These are phyloP conservation scores for Clonostachys chloroleuca DNA, from an alignment of 2,329 filamentous ascomycete genomes.

Conservation along the genomic window DNA sequence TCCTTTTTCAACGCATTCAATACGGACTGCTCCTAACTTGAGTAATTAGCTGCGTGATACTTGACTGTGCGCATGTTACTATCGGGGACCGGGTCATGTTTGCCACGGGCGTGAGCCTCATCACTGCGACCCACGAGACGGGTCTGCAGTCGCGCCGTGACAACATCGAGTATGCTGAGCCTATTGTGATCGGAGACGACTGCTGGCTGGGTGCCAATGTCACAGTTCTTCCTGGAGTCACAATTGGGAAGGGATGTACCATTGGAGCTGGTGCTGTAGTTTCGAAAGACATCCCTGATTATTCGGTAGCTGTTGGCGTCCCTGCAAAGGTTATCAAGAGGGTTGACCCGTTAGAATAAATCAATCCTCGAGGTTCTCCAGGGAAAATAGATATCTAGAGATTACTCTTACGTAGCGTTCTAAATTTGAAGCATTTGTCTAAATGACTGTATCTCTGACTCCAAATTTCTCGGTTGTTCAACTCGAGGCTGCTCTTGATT, in stretches of 20 bases:
- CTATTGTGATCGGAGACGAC: conserved; percentile 44
- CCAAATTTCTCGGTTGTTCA: no score
- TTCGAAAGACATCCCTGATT: conserved; percentile 42
- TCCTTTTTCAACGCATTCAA: not conserved
- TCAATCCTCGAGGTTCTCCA: no score
- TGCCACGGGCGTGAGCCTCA: conserved; percentile 68
- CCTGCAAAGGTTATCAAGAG: conserved; percentile 45
- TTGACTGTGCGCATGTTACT: conserved; percentile 67
- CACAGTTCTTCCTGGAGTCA: conserved; percentile 46
- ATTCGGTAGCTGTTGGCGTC: conserved; percentile 40
- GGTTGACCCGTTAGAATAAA: conserved; percentile 20
- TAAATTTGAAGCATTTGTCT: no score
- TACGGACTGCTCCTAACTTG: not conserved
- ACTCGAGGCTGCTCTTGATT: no score
- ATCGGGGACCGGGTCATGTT: conserved; percentile 70
- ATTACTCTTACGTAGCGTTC: no score
- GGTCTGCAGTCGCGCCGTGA: conserved; percentile 47
- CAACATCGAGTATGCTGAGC: conserved; percentile 38
- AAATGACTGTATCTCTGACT: no score
- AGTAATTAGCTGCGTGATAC: conserved; percentile 45
- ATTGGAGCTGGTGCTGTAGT: conserved; percentile 45
- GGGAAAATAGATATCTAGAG: no score
- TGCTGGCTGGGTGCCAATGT: conserved; percentile 50
- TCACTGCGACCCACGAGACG: conserved; percentile 67
- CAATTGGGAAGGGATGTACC: conserved; percentile 45